Conservation (phyloP, 2,329 filamentous ascomycete genomes). For the Cytospora piceicola region DNA sequence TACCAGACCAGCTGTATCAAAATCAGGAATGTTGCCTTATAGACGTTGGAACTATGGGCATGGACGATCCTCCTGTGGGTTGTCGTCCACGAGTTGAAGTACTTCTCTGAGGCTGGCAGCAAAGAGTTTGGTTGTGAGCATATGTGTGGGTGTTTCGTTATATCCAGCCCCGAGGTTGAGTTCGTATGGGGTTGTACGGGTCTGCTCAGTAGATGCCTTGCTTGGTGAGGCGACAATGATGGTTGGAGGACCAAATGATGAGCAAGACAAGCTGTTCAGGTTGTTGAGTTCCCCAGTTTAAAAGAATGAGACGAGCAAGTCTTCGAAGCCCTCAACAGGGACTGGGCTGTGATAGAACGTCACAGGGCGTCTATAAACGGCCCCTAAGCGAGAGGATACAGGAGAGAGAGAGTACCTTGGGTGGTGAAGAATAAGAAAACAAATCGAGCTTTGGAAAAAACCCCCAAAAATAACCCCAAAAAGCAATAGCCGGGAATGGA, state of each 20-base stretch:
- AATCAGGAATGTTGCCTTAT: not conserved
- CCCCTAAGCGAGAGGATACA: not conserved
- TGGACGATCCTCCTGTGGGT: conserved; percentile 1
- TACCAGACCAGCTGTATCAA: not conserved
- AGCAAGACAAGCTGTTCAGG: not conserved
- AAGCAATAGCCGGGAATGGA: conserved; percentile 13
- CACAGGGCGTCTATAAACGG: no score
- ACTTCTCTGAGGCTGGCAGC: not conserved
- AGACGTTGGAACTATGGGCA: not conserved
- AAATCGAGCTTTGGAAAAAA: not conserved
- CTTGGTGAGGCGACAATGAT: not conserved
- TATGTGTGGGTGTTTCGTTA: not conserved
- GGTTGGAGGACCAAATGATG: not conserved
- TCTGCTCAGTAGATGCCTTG: not conserved
- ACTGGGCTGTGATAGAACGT: no score
- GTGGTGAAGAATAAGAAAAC: not conserved
- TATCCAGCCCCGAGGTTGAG: conserved; percentile 3
- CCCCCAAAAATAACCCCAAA: conserved; percentile 8
- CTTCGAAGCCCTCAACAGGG: conserved; percentile 17
- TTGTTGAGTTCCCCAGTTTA: conserved; percentile 16
- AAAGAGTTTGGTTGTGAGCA: conserved; percentile 1
- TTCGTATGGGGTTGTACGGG: conserved; percentile 7
- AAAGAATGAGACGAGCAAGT: conserved; percentile 19
- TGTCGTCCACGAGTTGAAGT: not conserved
- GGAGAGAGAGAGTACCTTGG: not conserved